Evolutionary conservation across 2,329 filamentous ascomycete genomes (phyloP), one percentile per base, ranked within the genome.

Genomic region (Apiospora kogelbergensis): DNA sequence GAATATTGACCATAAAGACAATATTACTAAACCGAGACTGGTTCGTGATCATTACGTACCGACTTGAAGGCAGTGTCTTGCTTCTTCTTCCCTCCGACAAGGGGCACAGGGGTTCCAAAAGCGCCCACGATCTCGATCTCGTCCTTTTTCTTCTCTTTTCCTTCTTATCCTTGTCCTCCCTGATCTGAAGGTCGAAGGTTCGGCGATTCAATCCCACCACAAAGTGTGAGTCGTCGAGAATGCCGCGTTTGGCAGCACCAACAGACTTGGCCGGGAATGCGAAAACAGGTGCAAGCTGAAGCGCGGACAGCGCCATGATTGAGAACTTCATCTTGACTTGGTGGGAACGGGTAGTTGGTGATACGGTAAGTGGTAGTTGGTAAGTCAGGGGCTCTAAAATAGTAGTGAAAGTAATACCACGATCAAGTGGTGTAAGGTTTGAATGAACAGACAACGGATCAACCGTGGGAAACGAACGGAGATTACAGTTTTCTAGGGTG

Each of bases 51-150:
- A 41, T 17, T 6, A 44, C 63, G 6, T 15, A 30, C 63, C 22
- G 63, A 26, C 22, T 65, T 45, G 40, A 65, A 65, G 4, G 63
- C 40, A 45, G 63, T 65, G 42, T 65, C 63, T 33, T 65, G 63
- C 63, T 65, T 65, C 63, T 44, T 42, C 3, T 65, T 30, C 11
- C 63, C 63, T 6, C 63, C 63, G 13, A 45, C 22, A 1, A 65
- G 63, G n/a, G 63, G 63, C 11, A 65, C 63, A 13, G 63, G 63
- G 20, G 40, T 65, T n/a, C 63, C 63, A 9, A 64, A 64, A 9
- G n/a, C 22, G 7, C 60, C 60, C 11, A 6, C 40, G 33, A 64
- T 40, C 3, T 64, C 60, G 33, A 40, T 42, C 33, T 64, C 60
- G 37, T 64, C 40, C 9, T 64, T 64, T 24, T 64, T 64, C 40